Conservation (phyloP, 164 flowering plant genomes). For the Euptelea pleiosperma region DNA sequence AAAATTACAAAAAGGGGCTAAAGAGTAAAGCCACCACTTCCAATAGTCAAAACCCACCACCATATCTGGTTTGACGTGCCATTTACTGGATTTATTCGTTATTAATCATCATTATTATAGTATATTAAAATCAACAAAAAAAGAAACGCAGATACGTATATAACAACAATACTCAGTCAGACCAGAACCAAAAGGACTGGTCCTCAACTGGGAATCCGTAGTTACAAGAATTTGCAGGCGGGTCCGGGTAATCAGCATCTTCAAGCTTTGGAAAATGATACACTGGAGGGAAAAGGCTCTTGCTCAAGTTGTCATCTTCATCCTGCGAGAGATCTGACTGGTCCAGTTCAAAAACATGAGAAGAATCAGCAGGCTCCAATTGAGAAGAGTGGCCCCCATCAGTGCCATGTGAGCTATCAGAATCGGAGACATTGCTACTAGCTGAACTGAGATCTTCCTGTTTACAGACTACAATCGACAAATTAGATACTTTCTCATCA, state of each 20-base stretch:
- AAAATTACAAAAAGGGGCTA: too few relatives aligned
- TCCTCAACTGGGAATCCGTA: slow-evolving; percentile 53
- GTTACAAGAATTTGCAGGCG: slow-evolving; percentile 41
- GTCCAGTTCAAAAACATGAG: slow-evolving; percentile 42
- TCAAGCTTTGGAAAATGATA: slow-evolving; percentile 50
- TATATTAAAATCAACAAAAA: too few relatives aligned
- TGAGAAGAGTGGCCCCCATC: slow-evolving; percentile 41
- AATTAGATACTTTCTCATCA: slow-evolving; percentile 28
- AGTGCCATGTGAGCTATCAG: slow-evolving; percentile 53
- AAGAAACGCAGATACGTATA: too few relatives aligned
- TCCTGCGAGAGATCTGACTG: slow-evolving; percentile 54
- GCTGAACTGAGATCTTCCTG: slow-evolving; percentile 52
- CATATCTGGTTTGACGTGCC: too few relatives aligned
- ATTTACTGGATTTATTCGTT: too few relatives aligned
- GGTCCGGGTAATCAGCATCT: slow-evolving; percentile 34
- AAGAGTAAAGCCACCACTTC: too few relatives aligned
- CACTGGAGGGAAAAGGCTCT: slow-evolving; percentile 26
- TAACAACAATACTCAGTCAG: slow-evolving; percentile 20
- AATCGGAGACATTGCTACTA: slow-evolving; percentile 53
- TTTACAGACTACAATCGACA: slow-evolving; percentile 30
- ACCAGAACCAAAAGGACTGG: slow-evolving; percentile 63
- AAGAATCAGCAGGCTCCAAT: slow-evolving; percentile 50
- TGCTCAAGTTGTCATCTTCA: slow-evolving; percentile 48
- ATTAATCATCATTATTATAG: too few relatives aligned
- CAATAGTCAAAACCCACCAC: too few relatives aligned